These are phyloP conservation scores for Sporormia fimetaria DNA, from an alignment of 495 filamentous ascomycete genomes.

Conservation along the genomic window DNA sequence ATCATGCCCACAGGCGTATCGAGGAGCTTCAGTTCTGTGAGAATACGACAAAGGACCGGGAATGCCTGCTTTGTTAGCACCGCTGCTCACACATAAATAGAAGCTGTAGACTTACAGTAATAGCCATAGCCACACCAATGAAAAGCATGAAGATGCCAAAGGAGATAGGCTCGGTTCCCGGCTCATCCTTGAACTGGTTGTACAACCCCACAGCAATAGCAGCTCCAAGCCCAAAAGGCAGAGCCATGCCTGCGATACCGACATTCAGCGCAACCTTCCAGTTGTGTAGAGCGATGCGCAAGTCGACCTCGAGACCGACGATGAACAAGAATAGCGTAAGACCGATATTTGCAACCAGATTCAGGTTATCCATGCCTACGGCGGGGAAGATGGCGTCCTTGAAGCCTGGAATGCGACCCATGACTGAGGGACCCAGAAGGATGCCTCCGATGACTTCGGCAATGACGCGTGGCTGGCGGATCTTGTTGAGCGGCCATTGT, in stretches of 20 bases:
- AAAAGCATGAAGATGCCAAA: constrained; percentile 87
- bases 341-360: constrained; percentile 79
- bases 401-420: constrained; percentile 78
- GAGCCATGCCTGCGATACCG: constrained; percentile 69
- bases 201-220: constrained; percentile 84
- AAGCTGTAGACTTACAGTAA: constrained; percentile 49
- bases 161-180: constrained; percentile 47
- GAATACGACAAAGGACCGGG: constrained; percentile 85
- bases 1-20: constrained; percentile 78
- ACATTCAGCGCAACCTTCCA: constrained; percentile 79
- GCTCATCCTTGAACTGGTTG: constrained; percentile 59
- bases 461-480: constrained; percentile 87
- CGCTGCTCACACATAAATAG: background rate
- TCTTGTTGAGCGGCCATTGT: constrained; percentile 70
- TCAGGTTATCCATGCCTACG: constrained; percentile 61
- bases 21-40: constrained; percentile 85
- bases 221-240: constrained; percentile 62
- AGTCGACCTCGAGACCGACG: constrained; percentile 84
- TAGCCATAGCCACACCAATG: constrained; percentile 87
- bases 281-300: constrained; percentile 73
- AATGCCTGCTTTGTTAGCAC: constrained; percentile 50
- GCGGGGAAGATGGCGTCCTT: constrained; percentile 62
- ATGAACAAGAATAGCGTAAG: constrained; percentile 86
- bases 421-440: constrained; percentile 73
- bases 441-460: constrained; percentile 94